These are phyloP conservation scores for Penicillium sp. DNA, from an alignment of 2,329 filamentous ascomycete genomes.

Conservation along the genomic window DNA sequence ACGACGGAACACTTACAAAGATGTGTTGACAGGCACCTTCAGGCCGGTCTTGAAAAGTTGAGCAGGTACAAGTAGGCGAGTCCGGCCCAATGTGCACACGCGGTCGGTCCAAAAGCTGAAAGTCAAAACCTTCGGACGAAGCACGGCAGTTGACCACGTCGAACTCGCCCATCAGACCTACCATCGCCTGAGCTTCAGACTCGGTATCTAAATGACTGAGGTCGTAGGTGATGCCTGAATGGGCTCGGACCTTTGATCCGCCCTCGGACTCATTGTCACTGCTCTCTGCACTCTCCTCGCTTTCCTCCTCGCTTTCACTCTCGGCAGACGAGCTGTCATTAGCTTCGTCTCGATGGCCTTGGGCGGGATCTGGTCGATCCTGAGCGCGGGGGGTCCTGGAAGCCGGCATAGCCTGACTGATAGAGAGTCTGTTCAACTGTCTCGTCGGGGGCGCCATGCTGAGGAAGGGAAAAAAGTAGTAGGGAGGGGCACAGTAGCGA, in stretches of 20 bases:
- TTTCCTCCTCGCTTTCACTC: slow-evolving; percentile 14
- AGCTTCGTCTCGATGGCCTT: slow-evolving; percentile 8
- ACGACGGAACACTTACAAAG: slow-evolving; percentile 33
- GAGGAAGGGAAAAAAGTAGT: slow-evolving; percentile 10
- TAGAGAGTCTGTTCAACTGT: slow-evolving; percentile 40
- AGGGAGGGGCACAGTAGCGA: neutral
- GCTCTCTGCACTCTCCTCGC: slow-evolving; percentile 5
- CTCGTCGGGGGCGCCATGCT: slow-evolving; percentile 42
- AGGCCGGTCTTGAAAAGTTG: slow-evolving; percentile 29
- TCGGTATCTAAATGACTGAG: slow-evolving; percentile 31
- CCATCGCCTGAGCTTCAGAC: slow-evolving; percentile 31
- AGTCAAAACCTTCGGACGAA: slow-evolving; percentile 34
- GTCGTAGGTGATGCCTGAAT: slow-evolving; percentile 38
- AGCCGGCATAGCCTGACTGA: slow-evolving; percentile 35
- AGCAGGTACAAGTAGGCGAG: slow-evolving; percentile 36
- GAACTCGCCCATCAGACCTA: slow-evolving; percentile 34
- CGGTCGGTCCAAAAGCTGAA: slow-evolving; percentile 37
- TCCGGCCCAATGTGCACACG: slow-evolving; percentile 32
- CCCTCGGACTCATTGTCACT: slow-evolving; percentile 17
- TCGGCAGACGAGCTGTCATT: slow-evolving; percentile 14
- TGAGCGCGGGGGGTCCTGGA: slow-evolving; percentile 18
- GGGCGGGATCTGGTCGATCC: slow-evolving; percentile 15
- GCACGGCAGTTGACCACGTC: slow-evolving; percentile 36
- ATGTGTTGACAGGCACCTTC: slow-evolving; percentile 42
- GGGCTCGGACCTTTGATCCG: slow-evolving; percentile 26